Evolutionary conservation across 768 basidiomycete species (phyloP).

Genomic region (Agrocybe pediades): DNA sequence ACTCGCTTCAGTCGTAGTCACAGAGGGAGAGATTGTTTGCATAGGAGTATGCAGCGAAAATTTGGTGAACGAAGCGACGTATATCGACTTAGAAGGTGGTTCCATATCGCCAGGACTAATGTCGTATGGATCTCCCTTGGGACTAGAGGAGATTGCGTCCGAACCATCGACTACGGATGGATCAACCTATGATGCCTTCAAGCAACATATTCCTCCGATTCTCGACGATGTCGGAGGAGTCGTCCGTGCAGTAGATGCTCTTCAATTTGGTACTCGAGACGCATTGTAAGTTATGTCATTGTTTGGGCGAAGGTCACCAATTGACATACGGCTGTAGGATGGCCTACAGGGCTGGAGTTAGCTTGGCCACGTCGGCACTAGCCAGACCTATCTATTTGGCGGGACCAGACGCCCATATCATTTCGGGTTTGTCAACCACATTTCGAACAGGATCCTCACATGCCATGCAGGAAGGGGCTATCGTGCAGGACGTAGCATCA

Average conservation of each 20-base stretch:
- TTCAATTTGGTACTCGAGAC: conserved; percentile 72
- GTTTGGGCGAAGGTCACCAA: background rate
- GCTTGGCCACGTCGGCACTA: conserved; percentile 53
- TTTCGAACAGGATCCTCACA: conserved; percentile 61
- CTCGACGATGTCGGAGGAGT: conserved; percentile 56
- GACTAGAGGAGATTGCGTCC: conserved; percentile 70
- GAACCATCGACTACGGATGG: conserved; percentile 74
- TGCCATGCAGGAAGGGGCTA: conserved; percentile 59
- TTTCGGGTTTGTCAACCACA: conserved; percentile 62
- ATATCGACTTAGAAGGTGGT: conserved; percentile 71
- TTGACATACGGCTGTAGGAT: conserved; percentile 37
- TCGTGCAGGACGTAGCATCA: conserved; percentile 61
- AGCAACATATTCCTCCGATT: conserved; percentile 38
- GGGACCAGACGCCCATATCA: conserved; percentile 40
- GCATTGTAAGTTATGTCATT: conserved; percentile 55
- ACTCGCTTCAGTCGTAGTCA: conserved; percentile 40
- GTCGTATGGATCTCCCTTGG: conserved; percentile 69
- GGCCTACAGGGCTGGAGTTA: conserved; percentile 70
- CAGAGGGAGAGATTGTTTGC: conserved; percentile 57
- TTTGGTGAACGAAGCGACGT: conserved; percentile 19
- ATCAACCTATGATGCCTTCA: conserved; percentile 57
- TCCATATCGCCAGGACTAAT: conserved; percentile 66
- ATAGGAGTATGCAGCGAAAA: conserved; percentile 37
- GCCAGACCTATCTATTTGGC: conserved; percentile 43
- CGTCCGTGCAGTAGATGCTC: conserved; percentile 67